These are phyloP conservation scores for Coemansia umbellata DNA, from an alignment of 192 early-diverging fungal genomes.

Conservation along the genomic window DNA sequence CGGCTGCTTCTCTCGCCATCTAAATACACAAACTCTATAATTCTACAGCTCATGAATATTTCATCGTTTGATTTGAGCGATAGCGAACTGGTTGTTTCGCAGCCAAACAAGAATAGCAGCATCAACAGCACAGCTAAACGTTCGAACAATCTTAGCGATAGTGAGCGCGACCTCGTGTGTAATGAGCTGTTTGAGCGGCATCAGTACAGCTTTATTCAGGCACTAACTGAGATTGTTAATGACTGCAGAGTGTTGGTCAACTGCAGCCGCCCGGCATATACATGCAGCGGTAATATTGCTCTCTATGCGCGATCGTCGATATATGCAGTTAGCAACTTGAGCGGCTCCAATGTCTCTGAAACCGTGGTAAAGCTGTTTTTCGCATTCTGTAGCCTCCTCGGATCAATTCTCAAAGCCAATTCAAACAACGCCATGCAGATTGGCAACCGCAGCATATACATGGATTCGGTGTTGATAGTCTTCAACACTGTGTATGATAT, in stretches of 20 bases:
- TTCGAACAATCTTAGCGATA: conserved; percentile 5
- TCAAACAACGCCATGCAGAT: conserved; percentile 1
- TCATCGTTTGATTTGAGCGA: conserved; percentile 8
- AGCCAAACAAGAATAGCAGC: not conserved
- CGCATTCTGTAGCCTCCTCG: conserved; percentile 37
- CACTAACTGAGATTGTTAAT: conserved; percentile 20
- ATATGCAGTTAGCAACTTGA: conserved; percentile 14
- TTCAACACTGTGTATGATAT: conserved; percentile 39
- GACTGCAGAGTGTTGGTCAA: conserved; percentile 40
- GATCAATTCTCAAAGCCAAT: conserved; percentile 32
- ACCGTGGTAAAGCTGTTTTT: conserved; percentile 39
- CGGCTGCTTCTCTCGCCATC: conserved; percentile 32
- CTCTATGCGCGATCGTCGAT: conserved; percentile 24
- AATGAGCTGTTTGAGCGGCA: conserved; percentile 35
- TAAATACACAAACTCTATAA: conserved; percentile 7
- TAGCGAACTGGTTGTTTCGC: not conserved
- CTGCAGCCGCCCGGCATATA: conserved; percentile 30
- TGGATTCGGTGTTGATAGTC: conserved; percentile 13
- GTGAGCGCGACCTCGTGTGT: conserved; percentile 34
- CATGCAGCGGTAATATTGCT: conserved; percentile 28
- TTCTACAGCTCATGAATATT: conserved; percentile 21
- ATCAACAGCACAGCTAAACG: not conserved
- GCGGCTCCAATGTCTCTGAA: conserved; percentile 9
- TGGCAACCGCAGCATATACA: conserved; percentile 18
- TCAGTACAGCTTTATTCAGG: conserved; percentile 12